Base-by-base conservation (phyloP, 2,329 filamentous ascomycete genomes). In the Botrytis aclada region DNA sequence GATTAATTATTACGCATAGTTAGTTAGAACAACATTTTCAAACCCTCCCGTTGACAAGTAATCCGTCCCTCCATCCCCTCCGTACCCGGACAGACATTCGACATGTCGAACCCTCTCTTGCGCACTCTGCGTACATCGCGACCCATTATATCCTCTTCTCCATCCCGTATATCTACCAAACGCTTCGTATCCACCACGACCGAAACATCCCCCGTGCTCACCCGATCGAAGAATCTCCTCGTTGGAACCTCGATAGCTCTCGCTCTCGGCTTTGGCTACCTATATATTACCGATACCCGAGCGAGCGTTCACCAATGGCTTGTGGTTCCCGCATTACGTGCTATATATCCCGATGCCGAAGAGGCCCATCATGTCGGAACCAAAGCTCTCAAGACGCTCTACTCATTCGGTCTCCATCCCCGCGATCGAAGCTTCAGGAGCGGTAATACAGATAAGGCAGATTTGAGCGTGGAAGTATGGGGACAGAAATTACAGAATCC, bases 341-440 rank as follows among this genome's bases (percentile, higher is more conserved):
- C 86, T 70, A 73, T 93, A 73, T 92, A 89, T 81, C 86, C 91
- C 7, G 93, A 96, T 78, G 92, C 92, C 73, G 96, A 99, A 82
- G 94, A 97, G 56, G 96, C 95, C n/a, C 96, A 99, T 81, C 91
- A 97, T 79, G 85, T 87, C 34, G 93, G 93, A 69, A 94, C 93
- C 4, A 84, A 86, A 54, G 85, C 89, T 10, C 84, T 99, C 79
- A 92, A 93, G 83, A 83, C 84, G 1, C 86, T 97, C 29, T 92
- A 96, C 83, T 85, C 86, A 63, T 87, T 95, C 71, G 90, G 91
- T 47, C 83, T 98, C 45, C 88, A 98, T 81, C 93, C 94, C 6
- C 88, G 95, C 73, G 96, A 99, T 81, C 90, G 96, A 70, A 72
- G 63, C 43, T 72, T 72, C 32, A 60, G 70, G 47, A 73, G 75